Percentiles rank a stretch among this genome's conserved stretches.
These are phyloP conservation scores for Porcisia deanei DNA, from an alignment of 208 protist species.

Conservation along the genomic window DNA sequence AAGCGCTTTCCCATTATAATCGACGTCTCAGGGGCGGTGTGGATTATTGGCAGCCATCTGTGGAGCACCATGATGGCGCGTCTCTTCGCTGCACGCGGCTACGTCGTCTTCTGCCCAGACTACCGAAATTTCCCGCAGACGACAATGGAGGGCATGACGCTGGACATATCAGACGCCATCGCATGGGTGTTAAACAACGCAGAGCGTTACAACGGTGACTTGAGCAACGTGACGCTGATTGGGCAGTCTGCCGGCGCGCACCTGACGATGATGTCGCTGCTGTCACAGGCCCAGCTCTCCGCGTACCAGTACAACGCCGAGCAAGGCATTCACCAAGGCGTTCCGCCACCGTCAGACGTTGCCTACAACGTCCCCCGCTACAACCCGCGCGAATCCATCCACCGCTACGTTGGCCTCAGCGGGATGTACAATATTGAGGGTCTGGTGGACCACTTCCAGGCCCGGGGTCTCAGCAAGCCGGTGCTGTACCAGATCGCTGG, in stretches of 20 bases:
- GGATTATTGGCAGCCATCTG: slow-evolving; percentile 87
- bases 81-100: slow-evolving; percentile 71
- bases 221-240: slow-evolving; percentile 74
- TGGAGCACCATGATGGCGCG: slow-evolving; percentile 85
- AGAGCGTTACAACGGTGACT: slow-evolving; percentile 85
- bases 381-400: slow-evolving; percentile 83
- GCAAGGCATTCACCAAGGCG: slow-evolving; percentile 29
- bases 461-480: slow-evolving; percentile 54
- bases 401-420: slow-evolving; percentile 80
- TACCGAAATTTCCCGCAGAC: slow-evolving; percentile 94
- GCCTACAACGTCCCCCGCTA: slow-evolving; percentile 86
- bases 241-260: slow-evolving; percentile 86
- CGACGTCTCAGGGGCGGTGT: slow-evolving; percentile 68
- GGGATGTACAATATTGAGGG: slow-evolving; percentile 83
- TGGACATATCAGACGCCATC: slow-evolving; percentile 87
- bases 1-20: slow-evolving; percentile 85
- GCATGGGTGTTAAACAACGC: slow-evolving; percentile 86
- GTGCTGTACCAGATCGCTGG: slow-evolving; percentile 75
- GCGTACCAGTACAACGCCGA: slow-evolving; percentile 46
- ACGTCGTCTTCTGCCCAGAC: slow-evolving; percentile 91
- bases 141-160: slow-evolving; percentile 89
- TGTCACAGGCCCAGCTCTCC: slow-evolving; percentile 79
- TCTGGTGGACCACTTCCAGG: slow-evolving; percentile 65
- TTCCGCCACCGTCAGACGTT: slow-evolving; percentile 39
- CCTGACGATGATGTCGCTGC: slow-evolving; percentile 84